Conservation (phyloP, 2,329 filamentous ascomycete genomes). For the Ceratocystis eucalypticola region DNA sequence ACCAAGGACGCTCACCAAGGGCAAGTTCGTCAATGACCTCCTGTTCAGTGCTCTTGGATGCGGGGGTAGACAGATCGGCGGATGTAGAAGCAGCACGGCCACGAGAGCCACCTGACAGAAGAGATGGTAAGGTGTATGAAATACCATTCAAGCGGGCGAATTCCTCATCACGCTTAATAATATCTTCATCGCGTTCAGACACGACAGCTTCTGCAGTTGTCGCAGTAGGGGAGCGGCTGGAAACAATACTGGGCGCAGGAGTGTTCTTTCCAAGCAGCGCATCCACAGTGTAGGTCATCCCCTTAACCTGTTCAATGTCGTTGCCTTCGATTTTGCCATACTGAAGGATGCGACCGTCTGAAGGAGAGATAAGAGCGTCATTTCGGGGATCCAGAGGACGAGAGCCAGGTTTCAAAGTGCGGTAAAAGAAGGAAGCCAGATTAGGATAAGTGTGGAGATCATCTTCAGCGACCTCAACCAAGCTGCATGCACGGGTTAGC, state of each 20-base stretch:
- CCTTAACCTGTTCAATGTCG: constrained; percentile 96
- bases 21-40: constrained; percentile 58
- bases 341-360: constrained; percentile 82
- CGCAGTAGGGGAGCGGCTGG: constrained; percentile 20
- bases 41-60: constrained; percentile 65
- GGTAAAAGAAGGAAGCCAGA: constrained; percentile 93
- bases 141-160: constrained; percentile 93
- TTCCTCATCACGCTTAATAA: constrained; percentile 71
- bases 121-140: constrained; percentile 76
- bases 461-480: constrained; percentile 74
- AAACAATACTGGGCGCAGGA: constrained; percentile 40
- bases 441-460: constrained; percentile 87
- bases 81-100: constrained; percentile 18
- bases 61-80: constrained; percentile 59
- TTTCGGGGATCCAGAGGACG: constrained; percentile 72
- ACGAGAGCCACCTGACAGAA: constrained; percentile 65
- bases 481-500: constrained; percentile 32
- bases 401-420: constrained; percentile 75
- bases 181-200: constrained; percentile 41
- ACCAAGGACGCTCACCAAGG: constrained; percentile 56
- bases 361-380: constrained; percentile 70
- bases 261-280: constrained; percentile 65
- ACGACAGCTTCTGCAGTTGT: constrained; percentile 16
- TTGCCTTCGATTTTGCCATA: constrained; percentile 85
- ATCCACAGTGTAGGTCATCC: constrained; percentile 93